These are phyloP conservation scores for Globisporangium rhizosaccharum DNA, from an alignment of 352 stramenopile species.

Conservation along the genomic window DNA sequence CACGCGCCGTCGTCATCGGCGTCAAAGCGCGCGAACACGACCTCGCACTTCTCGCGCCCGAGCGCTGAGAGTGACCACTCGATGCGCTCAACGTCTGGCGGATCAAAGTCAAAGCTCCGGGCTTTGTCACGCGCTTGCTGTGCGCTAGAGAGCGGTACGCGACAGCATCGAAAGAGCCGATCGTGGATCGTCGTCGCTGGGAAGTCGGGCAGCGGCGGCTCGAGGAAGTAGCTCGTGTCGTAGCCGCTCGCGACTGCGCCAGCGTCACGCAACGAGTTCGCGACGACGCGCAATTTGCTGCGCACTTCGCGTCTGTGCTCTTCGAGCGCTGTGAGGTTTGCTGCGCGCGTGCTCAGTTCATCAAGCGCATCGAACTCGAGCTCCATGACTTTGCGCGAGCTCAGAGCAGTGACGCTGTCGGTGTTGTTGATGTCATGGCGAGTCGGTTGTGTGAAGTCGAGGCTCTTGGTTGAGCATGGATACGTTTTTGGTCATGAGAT, in stretches of 20 bases:
- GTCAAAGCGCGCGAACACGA: constrained; percentile 53
- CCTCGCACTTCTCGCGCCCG: constrained; percentile 39
- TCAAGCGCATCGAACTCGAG: too few relatives aligned
- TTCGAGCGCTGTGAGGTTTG: too few relatives aligned
- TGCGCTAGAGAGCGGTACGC: constrained; percentile 12
- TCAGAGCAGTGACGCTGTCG: too few relatives aligned
- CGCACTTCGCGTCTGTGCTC: too few relatives aligned
- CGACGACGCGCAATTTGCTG: constrained; percentile 28
- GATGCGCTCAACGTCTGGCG: constrained; percentile 23
- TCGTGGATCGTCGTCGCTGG: constrained; percentile 12
- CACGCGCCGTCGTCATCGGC: constrained; percentile 42
- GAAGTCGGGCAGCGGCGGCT: constrained; percentile 20
- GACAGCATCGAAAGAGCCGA: constrained; percentile 28
- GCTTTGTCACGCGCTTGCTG: constrained; percentile 15
- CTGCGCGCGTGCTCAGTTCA: too few relatives aligned
- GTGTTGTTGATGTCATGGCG: too few relatives aligned
- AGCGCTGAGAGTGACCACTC: constrained; percentile 39
- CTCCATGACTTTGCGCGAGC: too few relatives aligned
- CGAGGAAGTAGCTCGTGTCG: constrained; percentile 45
- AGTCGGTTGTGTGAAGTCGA: too few relatives aligned
- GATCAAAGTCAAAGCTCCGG: constrained; percentile 43
- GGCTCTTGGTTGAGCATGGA: too few relatives aligned
- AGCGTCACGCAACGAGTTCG: constrained; percentile 35
- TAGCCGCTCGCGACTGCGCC: constrained; percentile 53
- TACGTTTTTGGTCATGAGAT: neutral